phyloP scores from a whole-genome alignment of 2,329 filamentous ascomycete species.

The Alternaria sp. region DNA sequence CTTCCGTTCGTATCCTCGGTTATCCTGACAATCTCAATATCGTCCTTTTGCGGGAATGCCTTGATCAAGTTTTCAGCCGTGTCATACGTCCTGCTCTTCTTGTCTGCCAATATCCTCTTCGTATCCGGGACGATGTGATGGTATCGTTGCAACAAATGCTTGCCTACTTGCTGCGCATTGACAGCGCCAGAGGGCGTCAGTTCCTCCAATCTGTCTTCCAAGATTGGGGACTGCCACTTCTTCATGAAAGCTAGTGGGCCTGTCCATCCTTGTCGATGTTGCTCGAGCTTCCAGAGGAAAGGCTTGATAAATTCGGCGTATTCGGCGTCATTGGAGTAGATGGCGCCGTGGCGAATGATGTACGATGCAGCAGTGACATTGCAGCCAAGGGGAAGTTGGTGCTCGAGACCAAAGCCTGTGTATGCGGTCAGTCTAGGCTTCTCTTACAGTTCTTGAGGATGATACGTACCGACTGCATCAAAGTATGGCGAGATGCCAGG shows the following conservation, averaged over 20 bases:
- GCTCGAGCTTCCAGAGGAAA: conserved; percentile 65
- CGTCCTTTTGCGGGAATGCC: conserved; percentile 39
- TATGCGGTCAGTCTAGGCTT: background rate
- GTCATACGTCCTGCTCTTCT: conserved; percentile 49
- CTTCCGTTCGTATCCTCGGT: conserved; percentile 40
- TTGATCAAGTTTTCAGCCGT: conserved; percentile 45
- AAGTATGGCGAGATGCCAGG: conserved; percentile 62
- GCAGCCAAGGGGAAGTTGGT: conserved; percentile 59
- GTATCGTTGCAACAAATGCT: conserved; percentile 65
- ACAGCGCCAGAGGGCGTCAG: conserved; percentile 51
- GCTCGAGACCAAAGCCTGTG: conserved; percentile 53
- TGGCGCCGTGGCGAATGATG: conserved; percentile 60
- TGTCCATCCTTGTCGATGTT: conserved; percentile 62
- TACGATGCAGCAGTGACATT: conserved; percentile 60
- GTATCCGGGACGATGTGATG: conserved; percentile 58
- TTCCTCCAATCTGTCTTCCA: conserved; percentile 58
- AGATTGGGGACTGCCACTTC: conserved; percentile 65
- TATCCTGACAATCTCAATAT: conserved; percentile 48
- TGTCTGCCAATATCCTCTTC: conserved; percentile 43
- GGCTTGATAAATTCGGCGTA: conserved; percentile 61
- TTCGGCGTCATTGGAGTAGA: conserved; percentile 61
- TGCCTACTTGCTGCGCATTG: conserved; percentile 66
- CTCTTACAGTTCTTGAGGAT: background rate
- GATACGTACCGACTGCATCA: conserved; percentile 52
- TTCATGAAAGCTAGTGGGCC: conserved; percentile 65